Base-by-base conservation (phyloP, 495 filamentous ascomycete species). In the Staphylotrichum longicolle region DNA sequence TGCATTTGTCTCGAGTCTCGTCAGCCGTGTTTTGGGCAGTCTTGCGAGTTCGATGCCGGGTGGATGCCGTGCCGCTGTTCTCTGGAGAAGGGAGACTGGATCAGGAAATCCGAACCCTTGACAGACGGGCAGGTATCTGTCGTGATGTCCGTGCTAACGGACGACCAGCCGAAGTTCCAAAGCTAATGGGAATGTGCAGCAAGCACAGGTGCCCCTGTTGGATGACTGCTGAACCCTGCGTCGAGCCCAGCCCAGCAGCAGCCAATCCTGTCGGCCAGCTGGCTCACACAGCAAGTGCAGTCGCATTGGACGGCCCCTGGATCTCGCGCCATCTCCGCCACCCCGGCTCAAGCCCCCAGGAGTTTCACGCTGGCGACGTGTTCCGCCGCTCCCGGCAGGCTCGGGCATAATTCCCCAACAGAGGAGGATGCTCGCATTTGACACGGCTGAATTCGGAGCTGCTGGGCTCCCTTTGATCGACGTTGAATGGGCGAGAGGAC, bases 361-460 rank as follows among this genome's bases (percentile, higher is more conserved):
- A 35, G 47, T 52, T 52, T 58, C 44, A 58, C 10, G 35, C 34
- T 50, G 56, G 33, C 55, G 34, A 57, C 14, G n/a, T 48, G 44
- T 48, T 42, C 56, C 56, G 45, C 45, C 30, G 11, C 2, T 58
- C 45, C 56, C 56, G 56, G 45, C 10, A 49, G 1, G 20, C 6
- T 27, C 57, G 57, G 57, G 15, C 30, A 45, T 44, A 30, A 35
- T 41, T 51, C 27, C 39, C 57, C 47, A 52, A 35, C 37, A 52
- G 47, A 44, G 45, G 50, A 51, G 48, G 8, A 15, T 6, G 15
- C 32, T 47, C 41, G 15, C 15, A 20, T 12, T 33, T 8, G 5
- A 53, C 40, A 40, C 40, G 57, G 57, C 40, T 60, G 58, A 53
- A 60, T 60, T 54, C 48, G 40, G 58, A 53, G 32, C 49, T 39